Percentiles rank a stretch among this genome's conserved stretches.
Evolutionary conservation across 345 rosid genomes (phyloP).

Genomic region (Linum trigynum): DNA sequence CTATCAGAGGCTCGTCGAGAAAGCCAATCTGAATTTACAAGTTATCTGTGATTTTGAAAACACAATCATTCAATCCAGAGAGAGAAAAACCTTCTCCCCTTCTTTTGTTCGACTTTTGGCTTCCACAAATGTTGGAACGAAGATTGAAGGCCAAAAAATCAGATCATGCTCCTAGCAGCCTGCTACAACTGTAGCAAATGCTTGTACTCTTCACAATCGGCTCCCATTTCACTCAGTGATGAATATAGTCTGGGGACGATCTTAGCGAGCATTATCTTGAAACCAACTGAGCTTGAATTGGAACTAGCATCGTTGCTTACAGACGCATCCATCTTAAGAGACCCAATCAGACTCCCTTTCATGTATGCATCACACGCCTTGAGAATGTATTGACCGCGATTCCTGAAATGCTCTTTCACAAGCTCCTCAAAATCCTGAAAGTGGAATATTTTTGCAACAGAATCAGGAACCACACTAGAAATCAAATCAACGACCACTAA

Average conservation of each 20-base stretch:
- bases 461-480: neutral
- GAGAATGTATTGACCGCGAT: slow-evolving; percentile 76
- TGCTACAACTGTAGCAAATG: slow-evolving; percentile 1
- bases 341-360: slow-evolving; percentile 87
- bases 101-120: neutral
- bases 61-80: neutral
- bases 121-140: neutral
- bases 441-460: neutral
- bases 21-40: neutral
- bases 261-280: slow-evolving; percentile 90
- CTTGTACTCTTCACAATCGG: slow-evolving; percentile 23
- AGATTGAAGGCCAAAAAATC: neutral
- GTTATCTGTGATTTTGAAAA: neutral
- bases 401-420: slow-evolving; percentile 66
- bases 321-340: slow-evolving; percentile 67
- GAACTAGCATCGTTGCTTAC: slow-evolving; percentile 31
- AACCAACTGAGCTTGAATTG: slow-evolving; percentile 74
- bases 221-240: slow-evolving; percentile 61
- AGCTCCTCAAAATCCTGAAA: slow-evolving; percentile 75
- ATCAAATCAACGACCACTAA: no score
- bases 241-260: slow-evolving; percentile 61
- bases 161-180: neutral
- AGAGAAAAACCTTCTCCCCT: no score
- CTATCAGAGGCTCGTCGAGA: neutral
- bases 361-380: slow-evolving; percentile 88